A percentile compares a stretch with the other conserved stretches of the same genome.
phyloP scores from a whole-genome alignment of 306 rosid species.

The Prunus davidiana region DNA sequence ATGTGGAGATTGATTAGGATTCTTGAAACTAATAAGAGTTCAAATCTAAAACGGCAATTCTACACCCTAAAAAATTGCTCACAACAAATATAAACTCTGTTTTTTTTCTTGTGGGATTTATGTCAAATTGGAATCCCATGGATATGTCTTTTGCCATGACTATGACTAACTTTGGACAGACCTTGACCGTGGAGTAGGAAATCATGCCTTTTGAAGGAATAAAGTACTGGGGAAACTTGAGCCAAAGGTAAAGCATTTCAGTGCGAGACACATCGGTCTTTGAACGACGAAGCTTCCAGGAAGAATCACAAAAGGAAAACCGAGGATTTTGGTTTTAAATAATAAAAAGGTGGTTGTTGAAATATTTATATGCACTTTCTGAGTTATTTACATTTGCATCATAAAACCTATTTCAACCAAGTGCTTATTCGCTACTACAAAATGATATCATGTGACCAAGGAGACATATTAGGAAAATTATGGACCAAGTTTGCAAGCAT shows the following conservation, averaged over 20 bases:
- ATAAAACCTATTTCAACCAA: background rate
- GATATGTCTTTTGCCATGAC: background rate
- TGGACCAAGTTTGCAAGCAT: too few species aligned
- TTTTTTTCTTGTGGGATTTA: background rate
- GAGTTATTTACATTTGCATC: background rate
- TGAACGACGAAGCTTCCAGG: slow-evolving; percentile 12
- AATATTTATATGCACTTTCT: background rate
- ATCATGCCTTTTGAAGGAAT: background rate
- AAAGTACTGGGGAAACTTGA: background rate
- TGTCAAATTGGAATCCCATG: background rate
- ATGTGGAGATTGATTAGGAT: too few species aligned
- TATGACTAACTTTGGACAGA: background rate
- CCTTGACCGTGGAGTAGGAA: background rate
- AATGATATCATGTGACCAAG: too few species aligned
- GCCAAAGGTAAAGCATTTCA: background rate
- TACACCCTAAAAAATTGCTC: too few species aligned
- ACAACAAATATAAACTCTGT: too few species aligned
- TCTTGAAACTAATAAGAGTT: too few species aligned
- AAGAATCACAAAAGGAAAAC: background rate
- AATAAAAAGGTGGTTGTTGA: background rate
- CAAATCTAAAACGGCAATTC: too few species aligned
- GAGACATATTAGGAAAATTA: too few species aligned
- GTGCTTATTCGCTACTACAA: too few species aligned
- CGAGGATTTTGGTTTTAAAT: too few species aligned
- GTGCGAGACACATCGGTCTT: background rate